These are phyloP conservation scores for Beauveria pseudobassiana DNA, from an alignment of 2,329 filamentous ascomycete genomes.

Conservation along the genomic window DNA sequence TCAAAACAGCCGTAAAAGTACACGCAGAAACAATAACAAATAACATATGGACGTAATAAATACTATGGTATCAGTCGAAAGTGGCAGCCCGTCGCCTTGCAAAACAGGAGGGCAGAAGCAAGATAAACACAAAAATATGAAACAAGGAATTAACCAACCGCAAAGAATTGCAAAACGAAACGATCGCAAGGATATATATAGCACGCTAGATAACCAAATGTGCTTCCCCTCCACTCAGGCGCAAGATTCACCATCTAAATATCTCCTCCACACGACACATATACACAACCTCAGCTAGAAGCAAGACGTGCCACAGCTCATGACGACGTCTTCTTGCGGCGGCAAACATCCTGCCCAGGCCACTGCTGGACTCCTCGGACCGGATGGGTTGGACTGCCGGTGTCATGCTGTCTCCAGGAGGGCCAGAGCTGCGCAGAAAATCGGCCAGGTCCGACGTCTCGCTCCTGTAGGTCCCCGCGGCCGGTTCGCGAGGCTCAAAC, in stretches of 20 bases:
- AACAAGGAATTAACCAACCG: too few relatives aligned
- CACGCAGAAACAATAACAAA: background rate
- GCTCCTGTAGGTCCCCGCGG: constrained; percentile 32
- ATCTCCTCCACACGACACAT: background rate
- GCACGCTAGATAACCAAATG: constrained; percentile 1
- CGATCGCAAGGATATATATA: background rate
- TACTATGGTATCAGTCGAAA: constrained; percentile 3
- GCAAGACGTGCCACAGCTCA: background rate
- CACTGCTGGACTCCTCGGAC: constrained; percentile 31
- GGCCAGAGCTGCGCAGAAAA: constrained; percentile 63
- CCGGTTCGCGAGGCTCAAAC: constrained; percentile 49
- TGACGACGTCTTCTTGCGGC: constrained; percentile 39
- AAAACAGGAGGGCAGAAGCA: background rate
- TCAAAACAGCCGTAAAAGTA: background rate
- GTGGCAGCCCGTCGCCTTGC: background rate
- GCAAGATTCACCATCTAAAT: background rate
- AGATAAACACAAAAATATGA: background rate
- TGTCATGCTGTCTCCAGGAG: constrained; percentile 38
- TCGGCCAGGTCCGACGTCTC: constrained; percentile 62
- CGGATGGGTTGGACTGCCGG: constrained; percentile 20
- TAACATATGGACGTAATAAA: background rate
- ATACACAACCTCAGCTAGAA: background rate
- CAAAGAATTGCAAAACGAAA: background rate
- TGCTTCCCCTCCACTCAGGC: background rate
- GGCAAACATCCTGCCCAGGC: constrained; percentile 42